Conservation (phyloP, 78 protist genomes). For the Monosiga brevicollis region DNA sequence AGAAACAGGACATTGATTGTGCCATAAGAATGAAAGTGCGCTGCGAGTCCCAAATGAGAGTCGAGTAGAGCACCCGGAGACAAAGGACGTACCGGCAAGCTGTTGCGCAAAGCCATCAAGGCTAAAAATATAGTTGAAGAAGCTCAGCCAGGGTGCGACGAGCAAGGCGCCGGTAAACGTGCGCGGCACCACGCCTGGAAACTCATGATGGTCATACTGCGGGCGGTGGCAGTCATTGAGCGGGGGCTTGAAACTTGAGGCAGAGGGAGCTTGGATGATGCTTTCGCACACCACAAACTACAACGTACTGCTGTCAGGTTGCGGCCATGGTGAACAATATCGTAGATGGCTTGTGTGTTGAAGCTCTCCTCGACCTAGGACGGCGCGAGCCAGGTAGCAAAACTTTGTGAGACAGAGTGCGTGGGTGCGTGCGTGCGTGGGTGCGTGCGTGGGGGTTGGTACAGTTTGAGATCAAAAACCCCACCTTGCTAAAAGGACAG, state of each 20-base stretch:
- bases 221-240: neutral
- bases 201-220: slow-evolving; percentile 70
- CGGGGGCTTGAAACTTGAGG: neutral
- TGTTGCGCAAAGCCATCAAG: neutral
- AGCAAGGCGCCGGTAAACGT: slow-evolving; percentile 70
- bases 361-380: slow-evolving; percentile 93
- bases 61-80: too few relatives aligned
- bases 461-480: too few relatives aligned
- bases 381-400: too few relatives aligned
- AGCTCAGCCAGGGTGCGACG: too few relatives aligned
- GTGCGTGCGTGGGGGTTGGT: too few relatives aligned
- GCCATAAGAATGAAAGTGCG: too few relatives aligned
- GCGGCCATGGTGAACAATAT: slow-evolving; percentile 40
- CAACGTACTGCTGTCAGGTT: slow-evolving; percentile 1
- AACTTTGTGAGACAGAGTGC: too few relatives aligned
- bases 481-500: slow-evolving; percentile 32
- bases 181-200: slow-evolving; percentile 89
- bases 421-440: too few relatives aligned
- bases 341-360: slow-evolving; percentile 85
- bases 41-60: too few relatives aligned
- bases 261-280: neutral
- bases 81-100: neutral
- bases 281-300: neutral
- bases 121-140: neutral
- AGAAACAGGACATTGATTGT: too few relatives aligned